A percentile compares a stretch with the other conserved stretches of the same genome.
These are phyloP conservation scores for Sporobolomyces phaffii DNA, from an alignment of 768 basidiomycete species.

Conservation along the genomic window DNA sequence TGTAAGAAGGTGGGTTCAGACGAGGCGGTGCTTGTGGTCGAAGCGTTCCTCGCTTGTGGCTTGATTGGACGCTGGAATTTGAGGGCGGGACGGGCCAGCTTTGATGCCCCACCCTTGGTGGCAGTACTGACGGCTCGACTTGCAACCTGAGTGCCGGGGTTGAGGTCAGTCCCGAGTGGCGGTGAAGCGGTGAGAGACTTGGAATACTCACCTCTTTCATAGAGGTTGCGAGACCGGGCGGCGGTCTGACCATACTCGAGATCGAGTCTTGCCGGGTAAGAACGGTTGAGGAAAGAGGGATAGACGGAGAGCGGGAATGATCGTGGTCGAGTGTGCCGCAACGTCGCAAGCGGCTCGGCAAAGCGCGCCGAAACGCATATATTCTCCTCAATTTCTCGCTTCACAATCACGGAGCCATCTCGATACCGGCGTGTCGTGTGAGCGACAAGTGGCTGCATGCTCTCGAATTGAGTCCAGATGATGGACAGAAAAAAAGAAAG, in stretches of 20 bases:
- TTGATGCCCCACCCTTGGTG: constrained; percentile 12
- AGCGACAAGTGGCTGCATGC: too few relatives aligned
- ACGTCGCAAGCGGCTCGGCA: background rate
- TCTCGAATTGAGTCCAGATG: too few relatives aligned
- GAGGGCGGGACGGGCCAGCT: constrained; percentile 1
- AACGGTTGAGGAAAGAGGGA: background rate
- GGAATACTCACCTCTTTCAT: constrained; percentile 11
- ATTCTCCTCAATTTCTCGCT: too few relatives aligned
- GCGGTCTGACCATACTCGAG: constrained; percentile 3
- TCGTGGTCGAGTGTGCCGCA: background rate
- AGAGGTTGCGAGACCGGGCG: constrained; percentile 22
- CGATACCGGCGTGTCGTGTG: too few relatives aligned
- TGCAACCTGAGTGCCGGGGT: background rate
- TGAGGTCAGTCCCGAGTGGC: background rate
- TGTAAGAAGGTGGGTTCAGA: background rate
- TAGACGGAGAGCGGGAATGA: background rate
- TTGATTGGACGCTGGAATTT: constrained; percentile 13
- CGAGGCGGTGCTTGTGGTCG: constrained; percentile 1
- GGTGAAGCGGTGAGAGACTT: background rate
- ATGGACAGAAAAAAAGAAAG: too few relatives aligned
- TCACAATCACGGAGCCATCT: too few relatives aligned
- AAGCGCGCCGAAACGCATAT: background rate
- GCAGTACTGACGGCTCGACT: background rate
- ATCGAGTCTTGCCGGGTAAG: background rate
- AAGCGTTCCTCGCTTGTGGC: background rate